These are phyloP conservation scores for Paspalum notatum DNA, from an alignment of 176 grass and related monocot species.

Conservation along the genomic window DNA sequence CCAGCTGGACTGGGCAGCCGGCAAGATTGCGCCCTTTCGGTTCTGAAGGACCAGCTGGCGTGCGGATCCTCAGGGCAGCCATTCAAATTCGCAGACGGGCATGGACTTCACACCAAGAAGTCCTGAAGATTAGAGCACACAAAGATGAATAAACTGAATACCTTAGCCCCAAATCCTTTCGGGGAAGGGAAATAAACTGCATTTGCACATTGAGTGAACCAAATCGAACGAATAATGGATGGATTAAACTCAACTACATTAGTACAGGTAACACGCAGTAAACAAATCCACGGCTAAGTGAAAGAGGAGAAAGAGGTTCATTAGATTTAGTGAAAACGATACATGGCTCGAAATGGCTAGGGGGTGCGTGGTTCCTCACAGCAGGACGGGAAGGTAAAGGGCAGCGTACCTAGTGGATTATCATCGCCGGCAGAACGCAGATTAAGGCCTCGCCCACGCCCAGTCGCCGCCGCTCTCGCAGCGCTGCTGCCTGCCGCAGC, in stretches of 20 bases:
- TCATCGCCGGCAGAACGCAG: no score
- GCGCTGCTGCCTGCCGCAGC: no score
- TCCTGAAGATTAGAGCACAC: background rate
- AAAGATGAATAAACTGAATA: background rate
- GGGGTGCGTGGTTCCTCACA: no score
- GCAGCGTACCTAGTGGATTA: no score
- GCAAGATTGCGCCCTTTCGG: conserved; percentile 49
- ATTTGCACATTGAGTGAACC: background rate
- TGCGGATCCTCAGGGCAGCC: conserved; percentile 48
- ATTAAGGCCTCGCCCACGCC: no score
- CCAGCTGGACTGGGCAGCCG: conserved; percentile 32
- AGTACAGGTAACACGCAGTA: background rate
- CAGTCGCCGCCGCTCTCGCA: no score
- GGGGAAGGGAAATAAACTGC: background rate
- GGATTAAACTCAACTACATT: background rate
- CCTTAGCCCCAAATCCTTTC: background rate
- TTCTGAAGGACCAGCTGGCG: conserved; percentile 40
- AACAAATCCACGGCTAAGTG: background rate
- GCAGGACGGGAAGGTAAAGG: no score
- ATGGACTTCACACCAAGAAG: background rate
- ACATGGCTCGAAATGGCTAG: no score
- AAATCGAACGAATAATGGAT: background rate
- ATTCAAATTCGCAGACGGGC: conserved; percentile 29
- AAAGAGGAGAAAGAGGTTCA: no score
- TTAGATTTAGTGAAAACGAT: no score